These are phyloP conservation scores for Solanum paucissectum DNA, from an alignment of 257 asterid species.

Conservation along the genomic window DNA sequence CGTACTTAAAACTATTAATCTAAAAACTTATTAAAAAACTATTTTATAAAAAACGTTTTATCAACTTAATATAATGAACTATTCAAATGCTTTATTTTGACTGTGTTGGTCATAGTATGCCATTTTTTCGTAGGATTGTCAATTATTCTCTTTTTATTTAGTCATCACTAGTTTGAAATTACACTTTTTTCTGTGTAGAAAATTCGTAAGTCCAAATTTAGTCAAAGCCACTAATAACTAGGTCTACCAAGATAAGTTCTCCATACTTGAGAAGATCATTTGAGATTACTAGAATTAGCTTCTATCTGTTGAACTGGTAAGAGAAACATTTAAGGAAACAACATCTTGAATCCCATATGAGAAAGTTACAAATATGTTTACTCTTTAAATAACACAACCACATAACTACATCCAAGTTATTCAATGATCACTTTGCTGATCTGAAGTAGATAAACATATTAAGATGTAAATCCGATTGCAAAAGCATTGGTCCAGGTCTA, in stretches of 20 bases:
- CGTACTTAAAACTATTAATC: background rate
- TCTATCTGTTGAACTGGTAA: background rate
- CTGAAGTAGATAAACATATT: background rate
- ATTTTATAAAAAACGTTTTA: background rate
- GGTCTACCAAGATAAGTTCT: background rate
- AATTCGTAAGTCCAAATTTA: background rate
- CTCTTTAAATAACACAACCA: background rate
- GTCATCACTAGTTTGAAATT: no score
- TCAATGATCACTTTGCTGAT: background rate
- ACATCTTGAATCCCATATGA: background rate
- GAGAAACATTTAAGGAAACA: background rate
- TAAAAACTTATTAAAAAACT: background rate
- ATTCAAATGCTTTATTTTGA: background rate
- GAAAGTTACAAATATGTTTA: background rate
- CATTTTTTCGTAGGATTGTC: background rate
- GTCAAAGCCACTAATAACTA: background rate
- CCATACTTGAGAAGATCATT: background rate
- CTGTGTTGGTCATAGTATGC: background rate
- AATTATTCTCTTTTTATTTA: no score
- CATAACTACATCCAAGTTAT: background rate
- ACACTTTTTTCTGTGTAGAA: background rate
- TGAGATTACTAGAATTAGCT: background rate
- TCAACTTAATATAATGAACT: background rate
- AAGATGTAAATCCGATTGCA: background rate
- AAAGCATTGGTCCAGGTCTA: background rate